A percentile compares a stretch with the other conserved stretches of the same genome.
phyloP scores from a whole-genome alignment of 148 eudicot species.

The Spergularia marina region DNA sequence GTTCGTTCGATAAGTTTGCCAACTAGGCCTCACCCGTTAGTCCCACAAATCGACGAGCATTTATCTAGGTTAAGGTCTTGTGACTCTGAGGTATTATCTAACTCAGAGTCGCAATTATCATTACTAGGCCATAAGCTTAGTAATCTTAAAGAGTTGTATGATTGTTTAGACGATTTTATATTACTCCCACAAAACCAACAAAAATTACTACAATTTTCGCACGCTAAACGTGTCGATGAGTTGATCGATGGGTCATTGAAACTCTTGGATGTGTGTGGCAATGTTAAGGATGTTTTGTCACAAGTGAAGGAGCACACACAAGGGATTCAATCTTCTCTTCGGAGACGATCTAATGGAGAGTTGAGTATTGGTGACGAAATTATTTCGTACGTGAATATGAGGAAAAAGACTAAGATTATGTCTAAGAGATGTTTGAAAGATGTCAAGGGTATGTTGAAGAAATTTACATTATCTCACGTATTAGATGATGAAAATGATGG shows the following conservation, averaged over 20 bases:
- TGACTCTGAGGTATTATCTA: constrained; percentile 13
- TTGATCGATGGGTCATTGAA: constrained; percentile 33
- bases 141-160: constrained; percentile 28
- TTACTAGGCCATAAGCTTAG: constrained; percentile 24
- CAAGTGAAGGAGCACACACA: constrained; percentile 32
- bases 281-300: constrained; percentile 35
- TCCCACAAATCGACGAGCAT: constrained; percentile 27
- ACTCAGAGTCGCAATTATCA: constrained; percentile 18
- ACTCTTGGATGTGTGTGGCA: constrained; percentile 42
- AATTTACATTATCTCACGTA: not conserved
- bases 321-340: constrained; percentile 32
- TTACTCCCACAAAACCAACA: constrained; percentile 36
- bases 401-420: constrained; percentile 29
- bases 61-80: constrained; percentile 17
- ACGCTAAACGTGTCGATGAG: constrained; percentile 23
- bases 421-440: constrained; percentile 30
- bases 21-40: constrained; percentile 28
- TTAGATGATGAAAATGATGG: constrained; percentile 2
- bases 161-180: constrained; percentile 32
- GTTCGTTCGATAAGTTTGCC: constrained; percentile 38
- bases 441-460: constrained; percentile 25
- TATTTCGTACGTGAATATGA: constrained; percentile 27
- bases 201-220: constrained; percentile 22
- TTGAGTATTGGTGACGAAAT: constrained; percentile 25
- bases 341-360: constrained; percentile 30